Base-by-base conservation (phyloP, 805 yeast species). In the Peterozyma xylosa region DNA sequence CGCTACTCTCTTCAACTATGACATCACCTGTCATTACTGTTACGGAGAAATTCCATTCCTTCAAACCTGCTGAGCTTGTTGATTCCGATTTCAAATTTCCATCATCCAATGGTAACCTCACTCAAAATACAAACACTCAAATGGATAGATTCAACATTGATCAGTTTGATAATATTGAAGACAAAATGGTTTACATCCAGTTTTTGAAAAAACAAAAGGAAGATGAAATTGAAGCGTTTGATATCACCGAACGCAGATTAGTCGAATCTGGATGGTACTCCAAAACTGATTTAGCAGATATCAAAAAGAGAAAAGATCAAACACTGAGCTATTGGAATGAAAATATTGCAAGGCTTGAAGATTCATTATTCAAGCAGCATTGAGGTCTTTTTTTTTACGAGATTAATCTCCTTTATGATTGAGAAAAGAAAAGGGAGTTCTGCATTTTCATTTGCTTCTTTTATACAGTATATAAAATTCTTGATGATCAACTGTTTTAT, bases 231-330 rank as follows among this genome's bases (percentile, higher is more conserved):
- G 37, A 37, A 10, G 46, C 43, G 7, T 44, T 39, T 27, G 30
- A 37, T 16, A 40, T 44, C 14, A 40, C 46, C 5, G 46, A 44
- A 21, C 30, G 41, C 4, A 27, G 46, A 37, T 30, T 44, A 9
- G 27, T 44, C 30, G 16, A 17, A n/a, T 40, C 43, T 11, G 46
- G 46, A 11, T 44, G 46, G 46, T 29, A 37, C 38, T 13, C 41
- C 6, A 41, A 39, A 9, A 10, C 10, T 9, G 46, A 44, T 9
- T 11, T 44, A 9, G 10, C 9, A 13, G 46, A 44, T 37, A 33
- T 44, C 17, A 35, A 32, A 14, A 39, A 37, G 30, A 39, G 43
- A 29, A 35, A 43, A 27, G 41, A 40, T 17, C 41, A 35, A 5
- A 29, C 33, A 17, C n/a, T 35, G 38, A 33, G 33, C 11, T 13